These are phyloP conservation scores for Termitomyces sp. DNA, from an alignment of 768 basidiomycete species.

Conservation along the genomic window DNA sequence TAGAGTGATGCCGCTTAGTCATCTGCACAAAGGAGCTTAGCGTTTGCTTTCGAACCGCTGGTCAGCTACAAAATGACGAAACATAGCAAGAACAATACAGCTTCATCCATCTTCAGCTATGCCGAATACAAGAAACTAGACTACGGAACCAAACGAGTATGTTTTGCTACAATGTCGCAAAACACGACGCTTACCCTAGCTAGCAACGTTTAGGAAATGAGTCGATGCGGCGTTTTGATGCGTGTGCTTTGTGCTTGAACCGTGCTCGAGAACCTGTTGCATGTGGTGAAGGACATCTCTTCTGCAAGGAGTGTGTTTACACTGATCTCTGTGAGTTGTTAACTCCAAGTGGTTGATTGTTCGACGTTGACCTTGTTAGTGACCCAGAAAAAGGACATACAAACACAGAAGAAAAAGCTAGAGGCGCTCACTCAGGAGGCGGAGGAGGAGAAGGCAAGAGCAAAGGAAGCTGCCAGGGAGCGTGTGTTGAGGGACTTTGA, in stretches of 20 bases:
- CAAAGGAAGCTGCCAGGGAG: constrained; percentile 74
- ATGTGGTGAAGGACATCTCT: constrained; percentile 86
- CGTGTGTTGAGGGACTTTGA: constrained; percentile 91
- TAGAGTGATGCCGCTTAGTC: constrained; percentile 3
- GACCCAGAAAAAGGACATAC: constrained; percentile 89
- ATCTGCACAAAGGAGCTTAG: neutral
- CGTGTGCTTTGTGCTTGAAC: constrained; percentile 86
- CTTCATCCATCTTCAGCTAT: constrained; percentile 86
- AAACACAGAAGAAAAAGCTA: constrained; percentile 81
- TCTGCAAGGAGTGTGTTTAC: constrained; percentile 94
- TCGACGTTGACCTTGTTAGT: constrained; percentile 42
- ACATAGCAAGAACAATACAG: constrained; percentile 89
- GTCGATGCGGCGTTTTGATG: constrained; percentile 89
- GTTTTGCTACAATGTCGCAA: constrained; percentile 13
- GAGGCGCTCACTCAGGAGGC: constrained; percentile 74
- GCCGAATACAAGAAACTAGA: constrained; percentile 84
- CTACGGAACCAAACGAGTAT: constrained; percentile 79
- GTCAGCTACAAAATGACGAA: constrained; percentile 59
- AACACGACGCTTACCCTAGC: constrained; percentile 3
- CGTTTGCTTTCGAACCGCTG: neutral
- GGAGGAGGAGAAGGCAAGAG: constrained; percentile 74
- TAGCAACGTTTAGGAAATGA: constrained; percentile 86
- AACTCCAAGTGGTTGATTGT: neutral
- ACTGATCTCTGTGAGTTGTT: constrained; percentile 69
- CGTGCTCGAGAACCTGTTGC: constrained; percentile 80